Conservation (phyloP, 176 grass and related monocot species). For the Phoenix roebelenii region DNA sequence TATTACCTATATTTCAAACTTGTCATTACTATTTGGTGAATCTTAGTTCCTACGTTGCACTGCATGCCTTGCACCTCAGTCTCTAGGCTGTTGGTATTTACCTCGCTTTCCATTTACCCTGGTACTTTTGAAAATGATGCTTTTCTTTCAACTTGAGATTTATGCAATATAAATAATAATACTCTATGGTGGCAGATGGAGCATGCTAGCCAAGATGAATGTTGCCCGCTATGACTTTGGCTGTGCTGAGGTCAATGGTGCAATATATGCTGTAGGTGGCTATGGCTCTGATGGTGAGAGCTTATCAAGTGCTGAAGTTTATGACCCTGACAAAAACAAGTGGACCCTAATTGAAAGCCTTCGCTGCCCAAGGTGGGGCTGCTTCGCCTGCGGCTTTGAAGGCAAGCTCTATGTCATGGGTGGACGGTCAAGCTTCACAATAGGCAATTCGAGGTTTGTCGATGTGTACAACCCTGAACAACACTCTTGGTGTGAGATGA, state of each 20-base stretch:
- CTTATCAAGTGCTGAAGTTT: slow-evolving; percentile 52
- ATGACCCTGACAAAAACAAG: slow-evolving; percentile 39
- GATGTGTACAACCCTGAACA: slow-evolving; percentile 39
- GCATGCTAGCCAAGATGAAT: slow-evolving; percentile 53
- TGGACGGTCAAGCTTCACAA: slow-evolving; percentile 73
- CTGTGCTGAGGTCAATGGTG: slow-evolving; percentile 39
- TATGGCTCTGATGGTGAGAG: slow-evolving; percentile 28
- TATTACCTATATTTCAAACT: no score
- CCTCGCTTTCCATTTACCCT: no score
- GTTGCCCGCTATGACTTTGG: slow-evolving; percentile 52
- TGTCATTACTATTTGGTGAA: no score
- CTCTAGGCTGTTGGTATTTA: no score
- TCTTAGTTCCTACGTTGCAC: no score
- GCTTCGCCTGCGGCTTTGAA: slow-evolving; percentile 34
- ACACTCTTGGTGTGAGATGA: slow-evolving; percentile 43
- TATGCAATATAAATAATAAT: neutral
- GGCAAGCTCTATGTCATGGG: slow-evolving; percentile 53
- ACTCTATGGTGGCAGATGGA: slow-evolving; percentile 38
- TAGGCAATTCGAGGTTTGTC: slow-evolving; percentile 43
- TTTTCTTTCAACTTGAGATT: no score
- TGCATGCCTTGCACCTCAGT: no score
- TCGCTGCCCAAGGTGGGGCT: slow-evolving; percentile 54
- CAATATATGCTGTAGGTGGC: slow-evolving; percentile 60
- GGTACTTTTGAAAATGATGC: no score
- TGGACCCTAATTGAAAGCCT: slow-evolving; percentile 47